Evolutionary conservation across 768 basidiomycete species (phyloP), one percentile per base, ranked within the genome.

Genomic region (Mycena vulgaris): DNA sequence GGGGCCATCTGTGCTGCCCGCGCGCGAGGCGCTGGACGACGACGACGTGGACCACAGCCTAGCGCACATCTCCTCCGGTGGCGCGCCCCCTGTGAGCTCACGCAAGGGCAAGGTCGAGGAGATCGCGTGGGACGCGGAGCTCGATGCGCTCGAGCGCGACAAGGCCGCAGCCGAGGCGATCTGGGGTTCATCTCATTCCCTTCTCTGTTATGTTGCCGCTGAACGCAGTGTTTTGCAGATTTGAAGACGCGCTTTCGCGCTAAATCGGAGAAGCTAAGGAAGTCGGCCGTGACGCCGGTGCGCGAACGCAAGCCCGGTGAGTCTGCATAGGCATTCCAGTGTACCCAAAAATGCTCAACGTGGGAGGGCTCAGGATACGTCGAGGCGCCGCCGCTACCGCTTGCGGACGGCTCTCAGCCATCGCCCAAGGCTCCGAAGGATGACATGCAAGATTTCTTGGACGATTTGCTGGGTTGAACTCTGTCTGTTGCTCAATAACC

Each of bases 111-210:
- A 89, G 51, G 78, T 89, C 0, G 85, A 90, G 68, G 79, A 84
- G 60, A 88, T 95, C 23, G 87, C 87, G 61, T 95, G 94, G 94
- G 89, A 92, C 69, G 82, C 84, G 5, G 81, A 87, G 30, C 79
- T 95, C 3, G 92, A 94, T 35, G 83, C 87, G 39, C 81, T 95
- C 83, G 87, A 80, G 37, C 86, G 87, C 25, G 93, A 94, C 70
- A 95, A 94, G 75, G 86, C 87, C 2, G 86, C 87, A 7, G 93
- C 93, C 0, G 93, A 95, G 67, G 94, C 94, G 16, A 87, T 87
- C 27, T 84, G 93, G 85, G 94, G 94, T 93, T 61, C 49, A 83
- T 33, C 3, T 72, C 28, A n/a, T 3, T 42, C 21, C 75, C 8
- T 45, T 47, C 48, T 14, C 21, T 62, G 25, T 49, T 25, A 21